Conservation (phyloP, 306 rosid species). For the Cercis canadensis region DNA sequence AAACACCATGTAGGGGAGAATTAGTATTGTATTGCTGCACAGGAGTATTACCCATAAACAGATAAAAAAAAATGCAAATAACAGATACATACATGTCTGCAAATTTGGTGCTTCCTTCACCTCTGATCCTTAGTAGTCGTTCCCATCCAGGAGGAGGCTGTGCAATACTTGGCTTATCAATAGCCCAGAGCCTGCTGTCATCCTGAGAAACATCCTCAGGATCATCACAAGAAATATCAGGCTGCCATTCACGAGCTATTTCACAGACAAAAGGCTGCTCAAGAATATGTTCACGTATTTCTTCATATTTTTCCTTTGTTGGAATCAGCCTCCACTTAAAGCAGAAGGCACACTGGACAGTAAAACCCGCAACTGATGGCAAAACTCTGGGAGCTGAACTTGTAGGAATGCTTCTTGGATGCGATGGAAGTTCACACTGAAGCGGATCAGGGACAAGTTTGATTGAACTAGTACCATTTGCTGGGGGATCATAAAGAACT, state of each 20-base stretch:
- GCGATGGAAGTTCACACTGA: conserved; percentile 32
- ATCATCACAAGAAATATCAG: conserved; percentile 78
- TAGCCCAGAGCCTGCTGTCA: conserved; percentile 91
- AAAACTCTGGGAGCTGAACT: conserved; percentile 55
- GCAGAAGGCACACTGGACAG: conserved; percentile 91
- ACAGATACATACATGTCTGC: conserved; percentile 82
- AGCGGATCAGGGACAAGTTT: conserved; percentile 51
- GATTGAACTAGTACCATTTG: conserved; percentile 40
- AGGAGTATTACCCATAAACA: no score
- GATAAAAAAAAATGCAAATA: no score
- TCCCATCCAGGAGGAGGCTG: conserved; percentile 94
- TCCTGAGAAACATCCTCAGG: conserved; percentile 89
- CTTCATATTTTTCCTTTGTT: conserved; percentile 86
- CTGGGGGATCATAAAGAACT: conserved; percentile 69
- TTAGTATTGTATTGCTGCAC: no score
- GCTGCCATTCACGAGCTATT: conserved; percentile 85
- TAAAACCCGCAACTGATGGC: conserved; percentile 83
- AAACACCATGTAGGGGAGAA: no score
- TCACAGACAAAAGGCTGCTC: conserved; percentile 77
- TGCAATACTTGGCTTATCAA: conserved; percentile 93
- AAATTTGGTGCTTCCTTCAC: conserved; percentile 90
- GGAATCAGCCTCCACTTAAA: conserved; percentile 97
- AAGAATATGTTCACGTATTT: conserved; percentile 79
- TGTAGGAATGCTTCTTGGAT: conserved; percentile 27
- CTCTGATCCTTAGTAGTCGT: conserved; percentile 78